A percentile compares a stretch with the other conserved stretches of the same genome.
Conservation (phyloP, 2,329 filamentous ascomycete genomes). For the Massarina eburnea region DNA sequence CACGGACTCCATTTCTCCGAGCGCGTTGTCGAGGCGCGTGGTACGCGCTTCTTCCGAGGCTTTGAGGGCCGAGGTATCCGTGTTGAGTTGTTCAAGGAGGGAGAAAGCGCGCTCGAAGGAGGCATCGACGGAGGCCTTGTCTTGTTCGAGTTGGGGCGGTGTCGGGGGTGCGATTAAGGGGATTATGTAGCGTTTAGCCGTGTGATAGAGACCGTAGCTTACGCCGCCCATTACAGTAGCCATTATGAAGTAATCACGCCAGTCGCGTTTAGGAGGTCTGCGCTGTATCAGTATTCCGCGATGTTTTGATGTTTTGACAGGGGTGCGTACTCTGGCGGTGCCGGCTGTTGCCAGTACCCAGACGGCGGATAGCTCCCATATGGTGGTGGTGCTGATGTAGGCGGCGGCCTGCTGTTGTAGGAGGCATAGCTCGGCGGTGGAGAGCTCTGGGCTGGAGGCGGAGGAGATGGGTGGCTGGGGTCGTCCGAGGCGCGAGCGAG, state of each 20-base stretch:
- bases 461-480: constrained; percentile 48
- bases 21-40: constrained; percentile 76
- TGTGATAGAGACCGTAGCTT: constrained; percentile 82
- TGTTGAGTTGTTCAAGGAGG: constrained; percentile 86
- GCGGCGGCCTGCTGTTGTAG: constrained; percentile 39
- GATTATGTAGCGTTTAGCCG: constrained; percentile 86
- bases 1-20: constrained; percentile 82
- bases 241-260: constrained; percentile 99
- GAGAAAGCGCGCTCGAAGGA: constrained; percentile 91
- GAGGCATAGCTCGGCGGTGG: constrained; percentile 45
- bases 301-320: not conserved
- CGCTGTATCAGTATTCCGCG: constrained; percentile 17
- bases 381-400: constrained; percentile 47
- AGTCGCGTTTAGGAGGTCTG: constrained; percentile 75
- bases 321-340: constrained; percentile 54
- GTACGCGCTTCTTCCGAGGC: constrained; percentile 81
- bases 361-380: constrained; percentile 56
- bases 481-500: constrained; percentile 72
- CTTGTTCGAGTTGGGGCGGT: constrained; percentile 87
- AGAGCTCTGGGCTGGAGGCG: constrained; percentile 49
- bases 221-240: constrained; percentile 91
- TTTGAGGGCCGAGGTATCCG: constrained; percentile 88
- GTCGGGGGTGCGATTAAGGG: constrained; percentile 92
- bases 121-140: constrained; percentile 90
- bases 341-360: constrained; percentile 56